These are phyloP conservation scores for Salix purpurea DNA, from an alignment of 345 rosid genomes.

Conservation along the genomic window DNA sequence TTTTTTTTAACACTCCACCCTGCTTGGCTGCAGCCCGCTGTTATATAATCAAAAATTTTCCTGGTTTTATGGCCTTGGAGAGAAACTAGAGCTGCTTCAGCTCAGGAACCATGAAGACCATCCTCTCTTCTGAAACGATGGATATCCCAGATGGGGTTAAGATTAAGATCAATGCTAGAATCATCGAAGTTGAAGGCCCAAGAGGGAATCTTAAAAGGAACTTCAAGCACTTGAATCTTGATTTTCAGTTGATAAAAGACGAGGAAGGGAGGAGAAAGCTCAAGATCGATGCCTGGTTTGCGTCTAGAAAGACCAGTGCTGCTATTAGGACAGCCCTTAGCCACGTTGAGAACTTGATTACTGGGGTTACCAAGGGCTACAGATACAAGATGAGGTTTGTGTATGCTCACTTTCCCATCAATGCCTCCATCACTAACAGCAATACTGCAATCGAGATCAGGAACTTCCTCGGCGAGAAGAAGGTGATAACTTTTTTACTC, in stretches of 20 bases:
- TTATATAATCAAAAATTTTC: too few relatives aligned
- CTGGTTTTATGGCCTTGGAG: too few relatives aligned
- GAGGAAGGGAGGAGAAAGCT: slow-evolving; percentile 47
- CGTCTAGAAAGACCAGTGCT: slow-evolving; percentile 54
- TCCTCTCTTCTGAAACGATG: slow-evolving; percentile 44
- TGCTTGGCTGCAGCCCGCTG: too few relatives aligned
- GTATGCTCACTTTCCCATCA: slow-evolving; percentile 81
- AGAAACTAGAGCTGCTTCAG: too few relatives aligned
- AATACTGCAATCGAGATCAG: slow-evolving; percentile 67
- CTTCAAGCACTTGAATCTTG: slow-evolving; percentile 52
- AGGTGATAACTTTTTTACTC: slow-evolving; percentile 16
- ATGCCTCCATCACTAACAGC: slow-evolving; percentile 53
- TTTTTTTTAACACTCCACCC: too few relatives aligned
- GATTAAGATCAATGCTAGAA: slow-evolving; percentile 37
- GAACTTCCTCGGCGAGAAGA: slow-evolving; percentile 64
- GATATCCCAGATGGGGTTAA: slow-evolving; percentile 47
- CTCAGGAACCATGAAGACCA: slow-evolving; percentile 35
- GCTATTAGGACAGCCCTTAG: slow-evolving; percentile 56
- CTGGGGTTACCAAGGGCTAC: slow-evolving; percentile 69
- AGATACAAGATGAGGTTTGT: slow-evolving; percentile 85
- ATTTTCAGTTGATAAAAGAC: slow-evolving; percentile 49
- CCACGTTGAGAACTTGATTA: slow-evolving; percentile 62
- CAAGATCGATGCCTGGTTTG: slow-evolving; percentile 62
- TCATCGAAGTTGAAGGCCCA: slow-evolving; percentile 49
- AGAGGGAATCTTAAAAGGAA: slow-evolving; percentile 38